Evolutionary conservation across 2,329 filamentous ascomycete species (phyloP).

Genomic region (Colletotrichum plurivorum): DNA sequence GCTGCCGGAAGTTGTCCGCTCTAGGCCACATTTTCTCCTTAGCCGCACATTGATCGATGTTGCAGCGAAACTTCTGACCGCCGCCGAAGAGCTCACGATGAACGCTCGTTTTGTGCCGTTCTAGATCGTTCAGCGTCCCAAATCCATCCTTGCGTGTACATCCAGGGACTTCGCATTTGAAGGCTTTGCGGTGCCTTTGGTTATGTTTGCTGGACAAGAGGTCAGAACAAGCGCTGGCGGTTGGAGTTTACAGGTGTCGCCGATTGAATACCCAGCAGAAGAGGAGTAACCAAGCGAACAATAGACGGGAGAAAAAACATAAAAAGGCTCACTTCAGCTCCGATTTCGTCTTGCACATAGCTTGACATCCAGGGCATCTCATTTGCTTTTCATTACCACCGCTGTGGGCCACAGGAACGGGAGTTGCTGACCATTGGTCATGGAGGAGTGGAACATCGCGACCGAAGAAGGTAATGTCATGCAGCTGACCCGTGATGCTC

Average conservation of each 20-base stretch:
- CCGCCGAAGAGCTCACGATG: constrained; percentile 68
- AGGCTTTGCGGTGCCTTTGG: constrained; percentile 78
- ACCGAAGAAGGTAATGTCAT: constrained; percentile 45
- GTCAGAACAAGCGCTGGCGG: constrained; percentile 39
- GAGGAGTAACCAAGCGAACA: too few species aligned
- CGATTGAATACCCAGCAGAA: too few species aligned
- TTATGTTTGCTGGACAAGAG: constrained; percentile 76
- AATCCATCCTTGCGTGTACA: constrained; percentile 79
- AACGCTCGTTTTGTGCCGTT: constrained; percentile 82
- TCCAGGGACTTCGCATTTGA: constrained; percentile 69
- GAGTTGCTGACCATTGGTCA: constrained; percentile 2
- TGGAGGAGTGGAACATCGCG: neutral
- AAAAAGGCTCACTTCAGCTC: constrained; percentile 65
- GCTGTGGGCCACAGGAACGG: constrained; percentile 28
- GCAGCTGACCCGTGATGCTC: constrained; percentile 53
- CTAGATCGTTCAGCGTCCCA: constrained; percentile 83
- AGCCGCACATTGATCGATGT: constrained; percentile 66
- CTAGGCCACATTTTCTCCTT: constrained; percentile 83
- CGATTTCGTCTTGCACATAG: constrained; percentile 64
- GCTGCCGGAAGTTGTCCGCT: constrained; percentile 88
- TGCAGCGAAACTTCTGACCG: constrained; percentile 72
- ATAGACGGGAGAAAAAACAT: neutral
- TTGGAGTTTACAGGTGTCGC: too few species aligned
- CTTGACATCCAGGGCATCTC: constrained; percentile 57
- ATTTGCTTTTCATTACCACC: constrained; percentile 41